These are phyloP conservation scores for Pseudogymnoascus sp. DNA, from an alignment of 2,329 filamentous ascomycete species.

Conservation along the genomic window DNA sequence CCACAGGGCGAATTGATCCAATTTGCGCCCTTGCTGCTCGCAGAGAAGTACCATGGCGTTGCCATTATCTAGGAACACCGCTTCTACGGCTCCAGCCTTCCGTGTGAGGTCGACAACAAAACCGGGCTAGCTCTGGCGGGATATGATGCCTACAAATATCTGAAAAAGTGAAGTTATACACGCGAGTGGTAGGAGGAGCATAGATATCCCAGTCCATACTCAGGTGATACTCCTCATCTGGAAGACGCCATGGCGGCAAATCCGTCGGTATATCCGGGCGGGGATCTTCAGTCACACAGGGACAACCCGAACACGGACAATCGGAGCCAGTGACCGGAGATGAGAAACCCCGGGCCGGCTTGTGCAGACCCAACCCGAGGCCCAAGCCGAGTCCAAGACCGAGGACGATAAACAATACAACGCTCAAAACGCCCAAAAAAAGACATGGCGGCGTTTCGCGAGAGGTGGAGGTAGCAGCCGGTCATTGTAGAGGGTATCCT, in stretches of 20 bases:
- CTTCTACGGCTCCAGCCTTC: too few relatives aligned
- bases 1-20: too few relatives aligned
- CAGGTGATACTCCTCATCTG: slow-evolving; percentile 17
- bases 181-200: slow-evolving; percentile 17
- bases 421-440: neutral
- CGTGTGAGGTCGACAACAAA: too few relatives aligned
- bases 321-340: neutral
- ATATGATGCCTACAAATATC: too few relatives aligned
- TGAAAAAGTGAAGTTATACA: slow-evolving; percentile 18
- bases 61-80: too few relatives aligned
- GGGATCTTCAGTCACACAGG: neutral
- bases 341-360: slow-evolving; percentile 10
- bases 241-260: slow-evolving; percentile 12
- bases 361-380: slow-evolving; percentile 17
- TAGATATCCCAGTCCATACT: slow-evolving; percentile 19
- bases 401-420: slow-evolving; percentile 9
- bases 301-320: neutral
- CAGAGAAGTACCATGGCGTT: too few relatives aligned
- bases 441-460: neutral
- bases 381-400: slow-evolving; percentile 18
- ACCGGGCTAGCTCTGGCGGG: too few relatives aligned
- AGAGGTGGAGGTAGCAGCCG: neutral
- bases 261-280: neutral
- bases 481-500: neutral
- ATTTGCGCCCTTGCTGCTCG: too few relatives aligned